phyloP scores from a whole-genome alignment of 2,329 filamentous ascomycete species.

The Beauveria sp. region DNA sequence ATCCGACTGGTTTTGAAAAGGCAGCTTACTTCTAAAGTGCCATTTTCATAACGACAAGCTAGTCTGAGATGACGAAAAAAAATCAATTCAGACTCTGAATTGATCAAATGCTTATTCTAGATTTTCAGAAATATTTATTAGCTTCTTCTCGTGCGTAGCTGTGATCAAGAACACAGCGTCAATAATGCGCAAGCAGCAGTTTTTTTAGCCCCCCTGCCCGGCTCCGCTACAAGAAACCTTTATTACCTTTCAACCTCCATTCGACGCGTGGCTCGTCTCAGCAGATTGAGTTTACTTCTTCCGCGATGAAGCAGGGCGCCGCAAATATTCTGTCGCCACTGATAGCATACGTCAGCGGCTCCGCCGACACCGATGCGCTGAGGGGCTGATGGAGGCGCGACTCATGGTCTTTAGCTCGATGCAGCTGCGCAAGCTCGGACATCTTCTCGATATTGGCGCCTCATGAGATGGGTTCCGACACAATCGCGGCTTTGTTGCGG shows the following conservation, averaged over 20 bases:
- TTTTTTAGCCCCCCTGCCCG: background rate
- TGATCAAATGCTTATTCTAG: too few species aligned
- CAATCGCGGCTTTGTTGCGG: background rate
- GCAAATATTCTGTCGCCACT: background rate
- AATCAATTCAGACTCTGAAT: too few species aligned
- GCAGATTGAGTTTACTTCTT: background rate
- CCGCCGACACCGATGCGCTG: background rate
- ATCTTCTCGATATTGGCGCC: too few species aligned
- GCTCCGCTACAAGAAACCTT: background rate
- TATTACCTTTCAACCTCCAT: background rate
- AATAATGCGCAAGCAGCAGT: too few species aligned
- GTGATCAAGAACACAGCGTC: too few species aligned
- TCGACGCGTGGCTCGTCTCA: background rate
- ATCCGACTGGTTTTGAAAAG: too few species aligned
- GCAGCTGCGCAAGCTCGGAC: background rate
- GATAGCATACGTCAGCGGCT: background rate
- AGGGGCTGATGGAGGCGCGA: too few species aligned
- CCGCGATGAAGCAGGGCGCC: background rate
- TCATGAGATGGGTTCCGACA: background rate
- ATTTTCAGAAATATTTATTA: too few species aligned
- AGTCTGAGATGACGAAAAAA: too few species aligned
- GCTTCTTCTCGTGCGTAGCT: too few species aligned
- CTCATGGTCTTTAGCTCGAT: background rate
- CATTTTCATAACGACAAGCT: too few species aligned
- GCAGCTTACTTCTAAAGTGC: too few species aligned